Conservation (phyloP, 306 rosid species). For the Dryas drummondii region DNA sequence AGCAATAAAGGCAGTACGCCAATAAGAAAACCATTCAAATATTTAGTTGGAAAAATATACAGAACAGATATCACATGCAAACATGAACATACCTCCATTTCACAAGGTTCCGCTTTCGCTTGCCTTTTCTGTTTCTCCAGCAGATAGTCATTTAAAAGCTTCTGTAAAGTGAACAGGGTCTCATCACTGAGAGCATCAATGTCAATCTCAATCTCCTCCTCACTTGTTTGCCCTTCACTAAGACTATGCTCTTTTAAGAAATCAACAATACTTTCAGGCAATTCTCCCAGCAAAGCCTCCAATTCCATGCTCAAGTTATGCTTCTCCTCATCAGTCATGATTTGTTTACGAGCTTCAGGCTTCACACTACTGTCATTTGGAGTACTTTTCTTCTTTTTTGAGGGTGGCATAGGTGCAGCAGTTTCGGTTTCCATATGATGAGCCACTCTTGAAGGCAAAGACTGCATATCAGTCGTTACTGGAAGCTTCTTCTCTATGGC, state of each 20-base stretch:
- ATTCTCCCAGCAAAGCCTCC: slow-evolving; percentile 63
- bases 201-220: slow-evolving; percentile 91
- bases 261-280: slow-evolving; percentile 70
- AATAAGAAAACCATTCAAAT: slow-evolving; percentile 16
- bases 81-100: slow-evolving; percentile 60
- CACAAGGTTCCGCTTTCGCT: slow-evolving; percentile 61
- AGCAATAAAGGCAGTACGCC: slow-evolving; percentile 24
- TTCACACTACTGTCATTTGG: slow-evolving; percentile 35
- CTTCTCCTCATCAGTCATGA: slow-evolving; percentile 66
- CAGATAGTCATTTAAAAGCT: slow-evolving; percentile 69
- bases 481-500: slow-evolving; percentile 68
- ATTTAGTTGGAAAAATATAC: neutral
- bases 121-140: slow-evolving; percentile 57
- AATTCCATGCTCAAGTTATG: slow-evolving; percentile 63
- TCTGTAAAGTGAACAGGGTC: slow-evolving; percentile 61
- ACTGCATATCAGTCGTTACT: slow-evolving; percentile 31
- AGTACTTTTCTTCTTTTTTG: slow-evolving; percentile 54
- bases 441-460: slow-evolving; percentile 43
- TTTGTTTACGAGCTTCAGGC: slow-evolving; percentile 38
- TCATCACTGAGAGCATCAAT: slow-evolving; percentile 77
- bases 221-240: slow-evolving; percentile 50
- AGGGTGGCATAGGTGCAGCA: slow-evolving; percentile 41
- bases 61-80: neutral
- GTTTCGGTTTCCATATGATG: slow-evolving; percentile 38
- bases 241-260: slow-evolving; percentile 68